Evolutionary conservation across 176 grass and related monocot species (phyloP), one percentile per base, ranked within the genome.

Genomic region (Thalia dealbata): DNA sequence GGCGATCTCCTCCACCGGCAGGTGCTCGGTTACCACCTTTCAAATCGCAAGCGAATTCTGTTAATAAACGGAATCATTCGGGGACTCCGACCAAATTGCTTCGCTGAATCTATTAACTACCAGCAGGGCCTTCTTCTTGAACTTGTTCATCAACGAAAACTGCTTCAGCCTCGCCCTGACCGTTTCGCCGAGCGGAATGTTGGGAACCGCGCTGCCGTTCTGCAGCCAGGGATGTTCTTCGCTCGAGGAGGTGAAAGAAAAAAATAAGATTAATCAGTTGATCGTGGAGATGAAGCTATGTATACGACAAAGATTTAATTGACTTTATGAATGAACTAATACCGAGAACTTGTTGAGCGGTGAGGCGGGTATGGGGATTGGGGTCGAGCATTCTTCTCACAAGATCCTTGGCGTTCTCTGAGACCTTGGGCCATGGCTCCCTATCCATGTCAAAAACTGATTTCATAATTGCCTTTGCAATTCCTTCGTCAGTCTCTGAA

Each of bases 101-200:
- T 69, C 56, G 58, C 69, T 61, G 41, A 67, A 18, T 22, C 12
- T 46, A 64, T 41, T 48, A 83, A 86, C 78, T 85, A 96, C 92
- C 80, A 86, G 78, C 22, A 96, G 73, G 51, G 80, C 92, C 75
- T 89, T 96, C 82, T 92, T 96, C 70, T 96, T 96, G 75, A 96
- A 92, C 73, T 87, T 91, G 80, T 92, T 96, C 92, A 92, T 96
- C 27, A 82, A 76, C 61, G 92, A 87, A 82, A 92, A 96, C 50
- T 96, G 92, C 78, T 87, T 92, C 14, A 96, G 69, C 41, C 82
- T 89, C 61, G 84, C 79, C 66, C 84, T 90, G 70, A 96, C 89
- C 43, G 84, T 72, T 48, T 73, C 89, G 59, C 92, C 92, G 0
- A 96, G 92, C 3, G 92, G 84, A 73, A 91, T 78, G 71, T 91